Evolutionary conservation across 164 flowering plant genomes (phyloP).

Genomic region (Amborella trichopoda): DNA sequence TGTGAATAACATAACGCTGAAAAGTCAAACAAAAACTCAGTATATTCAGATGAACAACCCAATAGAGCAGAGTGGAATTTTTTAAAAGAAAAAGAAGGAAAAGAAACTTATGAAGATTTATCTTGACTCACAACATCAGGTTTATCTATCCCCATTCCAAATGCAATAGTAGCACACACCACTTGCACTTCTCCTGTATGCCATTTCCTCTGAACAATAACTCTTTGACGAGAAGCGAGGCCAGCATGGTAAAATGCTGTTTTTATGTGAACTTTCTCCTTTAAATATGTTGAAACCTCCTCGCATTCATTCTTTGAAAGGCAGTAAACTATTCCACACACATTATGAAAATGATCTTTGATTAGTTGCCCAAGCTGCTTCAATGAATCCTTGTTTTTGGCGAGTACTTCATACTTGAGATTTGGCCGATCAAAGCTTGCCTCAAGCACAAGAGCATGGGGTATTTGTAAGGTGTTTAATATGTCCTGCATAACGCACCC

Average conservation of each 20-base stretch:
- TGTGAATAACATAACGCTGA: conserved; percentile 92
- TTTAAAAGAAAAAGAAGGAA: not conserved
- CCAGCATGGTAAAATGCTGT: conserved; percentile 91
- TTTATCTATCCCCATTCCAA: conserved; percentile 99
- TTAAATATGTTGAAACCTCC: conserved; percentile 70
- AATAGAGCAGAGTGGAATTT: not conserved
- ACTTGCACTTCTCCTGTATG: conserved; percentile 70
- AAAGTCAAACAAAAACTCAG: not conserved
- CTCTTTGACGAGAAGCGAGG: conserved; percentile 67
- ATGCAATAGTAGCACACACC: conserved; percentile 95
- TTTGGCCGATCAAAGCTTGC: conserved; percentile 97
- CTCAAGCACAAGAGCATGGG: conserved; percentile 73
- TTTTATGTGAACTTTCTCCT: conserved; percentile 63
- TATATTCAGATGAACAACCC: not conserved
- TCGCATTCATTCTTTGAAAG: conserved; percentile 86
- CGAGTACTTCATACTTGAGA: conserved; percentile 79
- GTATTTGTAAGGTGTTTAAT: conserved; percentile 60
- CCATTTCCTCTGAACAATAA: conserved; percentile 79
- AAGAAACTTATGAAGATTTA: not conserved
- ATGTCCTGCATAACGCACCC: conserved; percentile 52
- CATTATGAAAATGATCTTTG: conserved; percentile 41
- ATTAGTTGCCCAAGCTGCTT: conserved; percentile 75
- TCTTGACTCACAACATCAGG: conserved; percentile 81
- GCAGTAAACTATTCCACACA: conserved; percentile 88
- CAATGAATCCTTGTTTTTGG: conserved; percentile 66